Evolutionary conservation across 2,329 filamentous ascomycete genomes (phyloP).

Genomic region (Harringtonia lauricola): DNA sequence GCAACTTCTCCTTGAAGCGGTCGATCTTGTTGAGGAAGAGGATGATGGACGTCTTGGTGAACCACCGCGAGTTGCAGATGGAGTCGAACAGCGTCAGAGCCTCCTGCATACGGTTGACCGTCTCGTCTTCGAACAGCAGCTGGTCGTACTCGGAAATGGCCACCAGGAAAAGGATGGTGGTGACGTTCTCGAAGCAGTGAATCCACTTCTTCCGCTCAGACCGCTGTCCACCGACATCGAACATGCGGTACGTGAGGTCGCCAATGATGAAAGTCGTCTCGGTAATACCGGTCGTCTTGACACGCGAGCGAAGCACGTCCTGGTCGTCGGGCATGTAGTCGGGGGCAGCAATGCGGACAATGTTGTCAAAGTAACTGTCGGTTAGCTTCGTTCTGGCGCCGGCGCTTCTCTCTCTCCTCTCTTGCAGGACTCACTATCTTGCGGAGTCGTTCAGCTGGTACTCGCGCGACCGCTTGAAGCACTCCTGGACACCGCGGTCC

Average conservation of each 20-base stretch:
- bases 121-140: conserved; percentile 91
- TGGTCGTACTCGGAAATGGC: conserved; percentile 97
- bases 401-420: too few species aligned
- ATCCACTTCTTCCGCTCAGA: conserved; percentile 99
- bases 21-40: conserved; percentile 88
- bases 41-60: conserved; percentile 82
- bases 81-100: conserved; percentile 79
- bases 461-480: conserved; percentile 90
- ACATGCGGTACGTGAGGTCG: conserved; percentile 92
- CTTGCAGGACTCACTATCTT: conserved; percentile 58
- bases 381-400: too few species aligned
- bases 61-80: conserved; percentile 82
- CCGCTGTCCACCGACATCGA: conserved; percentile 90
- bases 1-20: conserved; percentile 77
- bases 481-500: conserved; percentile 84
- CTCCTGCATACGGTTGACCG: conserved; percentile 89
- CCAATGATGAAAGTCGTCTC: conserved; percentile 95
- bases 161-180: conserved; percentile 90
- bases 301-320: conserved; percentile 88
- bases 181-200: conserved; percentile 97
- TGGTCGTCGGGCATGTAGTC: conserved; percentile 95
- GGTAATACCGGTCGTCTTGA: conserved; percentile 96
- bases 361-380: conserved; percentile 85
- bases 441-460: conserved; percentile 96
- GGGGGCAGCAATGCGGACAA: conserved; percentile 77